Percentiles rank a stretch among this genome's conserved stretches.
phyloP scores from a whole-genome alignment of 2,329 filamentous ascomycete species.

The Colletotrichum echinochloae region DNA sequence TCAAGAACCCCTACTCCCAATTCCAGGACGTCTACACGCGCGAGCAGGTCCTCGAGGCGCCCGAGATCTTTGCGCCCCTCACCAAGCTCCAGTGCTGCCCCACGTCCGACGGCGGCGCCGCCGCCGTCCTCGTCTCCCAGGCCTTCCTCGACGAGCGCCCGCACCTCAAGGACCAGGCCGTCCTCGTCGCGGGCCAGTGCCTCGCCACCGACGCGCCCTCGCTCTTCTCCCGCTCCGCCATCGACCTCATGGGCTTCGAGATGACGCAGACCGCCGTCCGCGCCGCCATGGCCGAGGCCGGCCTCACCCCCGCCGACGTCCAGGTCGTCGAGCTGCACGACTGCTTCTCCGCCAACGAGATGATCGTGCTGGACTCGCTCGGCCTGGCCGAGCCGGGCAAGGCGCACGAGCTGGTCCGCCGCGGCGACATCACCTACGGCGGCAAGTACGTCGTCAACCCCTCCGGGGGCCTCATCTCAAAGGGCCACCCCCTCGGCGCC shows the following conservation, averaged over 20 bases:
- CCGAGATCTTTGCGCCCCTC: conserved; percentile 86
- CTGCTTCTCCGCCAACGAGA: conserved; percentile 96
- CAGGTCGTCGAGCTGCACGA: conserved; percentile 94
- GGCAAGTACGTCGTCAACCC: conserved; percentile 89
- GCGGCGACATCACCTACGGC: conserved; percentile 92
- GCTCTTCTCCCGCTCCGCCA: conserved; percentile 82
- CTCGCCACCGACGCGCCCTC: conserved; percentile 85
- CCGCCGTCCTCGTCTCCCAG: conserved; percentile 89
- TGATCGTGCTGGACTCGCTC: conserved; percentile 89
- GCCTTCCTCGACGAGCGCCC: conserved; percentile 87
- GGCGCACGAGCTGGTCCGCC: conserved; percentile 90
- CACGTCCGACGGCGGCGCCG: conserved; percentile 91
- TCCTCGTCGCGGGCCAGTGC: conserved; percentile 88
- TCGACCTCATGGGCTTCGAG: conserved; percentile 89
- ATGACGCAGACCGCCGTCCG: conserved; percentile 82
- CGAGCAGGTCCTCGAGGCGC: conserved; percentile 80
- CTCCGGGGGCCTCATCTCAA: conserved; percentile 93
- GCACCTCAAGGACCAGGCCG: conserved; percentile 83
- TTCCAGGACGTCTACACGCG: conserved; percentile 93
- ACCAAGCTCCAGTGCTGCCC: conserved; percentile 99
- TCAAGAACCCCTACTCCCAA: conserved; percentile 96
- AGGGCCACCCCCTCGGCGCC: conserved; percentile 93
- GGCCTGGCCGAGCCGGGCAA: conserved; percentile 83
- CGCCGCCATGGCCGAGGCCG: conserved; percentile 80
- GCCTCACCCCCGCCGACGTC: conserved; percentile 70